These are phyloP conservation scores for Cyberlindnera subsufficiens DNA, from an alignment of 805 yeast genomes.

Conservation along the genomic window DNA sequence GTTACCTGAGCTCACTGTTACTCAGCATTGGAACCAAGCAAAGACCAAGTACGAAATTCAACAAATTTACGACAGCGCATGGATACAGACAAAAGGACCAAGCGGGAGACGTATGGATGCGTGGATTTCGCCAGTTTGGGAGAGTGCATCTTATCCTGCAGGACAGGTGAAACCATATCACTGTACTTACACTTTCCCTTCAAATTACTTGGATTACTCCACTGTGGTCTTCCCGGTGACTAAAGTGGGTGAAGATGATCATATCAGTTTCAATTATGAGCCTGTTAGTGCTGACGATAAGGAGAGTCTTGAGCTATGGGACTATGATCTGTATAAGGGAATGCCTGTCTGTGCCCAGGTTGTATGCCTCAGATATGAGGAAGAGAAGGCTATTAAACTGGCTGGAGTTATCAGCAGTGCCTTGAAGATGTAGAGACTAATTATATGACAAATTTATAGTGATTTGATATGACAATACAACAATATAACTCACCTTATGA, in stretches of 20 bases:
- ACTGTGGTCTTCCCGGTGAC: slow-evolving; percentile 56
- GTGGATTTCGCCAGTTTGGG: slow-evolving; percentile 60
- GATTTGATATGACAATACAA: no score
- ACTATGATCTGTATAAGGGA: slow-evolving; percentile 46
- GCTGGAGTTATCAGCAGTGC: slow-evolving; percentile 25
- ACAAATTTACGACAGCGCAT: slow-evolving; percentile 31
- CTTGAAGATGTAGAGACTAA: neutral
- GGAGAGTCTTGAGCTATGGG: slow-evolving; percentile 19
- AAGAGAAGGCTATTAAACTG: slow-evolving; percentile 42
- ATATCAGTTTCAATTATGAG: slow-evolving; percentile 28
- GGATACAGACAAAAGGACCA: slow-evolving; percentile 41
- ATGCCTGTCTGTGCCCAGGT: slow-evolving; percentile 47
- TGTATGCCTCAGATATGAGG: slow-evolving; percentile 43
- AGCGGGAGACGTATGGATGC: slow-evolving; percentile 51
- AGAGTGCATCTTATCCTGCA: slow-evolving; percentile 41
- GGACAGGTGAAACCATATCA: slow-evolving; percentile 58
- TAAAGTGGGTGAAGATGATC: slow-evolving; percentile 37
- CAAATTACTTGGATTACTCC: slow-evolving; percentile 67
- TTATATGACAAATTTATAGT: no score
- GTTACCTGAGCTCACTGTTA: slow-evolving; percentile 45
- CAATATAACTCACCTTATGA: no score
- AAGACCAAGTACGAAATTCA: slow-evolving; percentile 27
- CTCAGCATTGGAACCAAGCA: slow-evolving; percentile 37
- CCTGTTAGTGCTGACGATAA: slow-evolving; percentile 23
- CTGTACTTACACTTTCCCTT: slow-evolving; percentile 72